Evolutionary conservation across 2,329 filamentous ascomycete genomes (phyloP), one percentile per base, ranked within the genome.

Genomic region (Cercospora zeina): DNA sequence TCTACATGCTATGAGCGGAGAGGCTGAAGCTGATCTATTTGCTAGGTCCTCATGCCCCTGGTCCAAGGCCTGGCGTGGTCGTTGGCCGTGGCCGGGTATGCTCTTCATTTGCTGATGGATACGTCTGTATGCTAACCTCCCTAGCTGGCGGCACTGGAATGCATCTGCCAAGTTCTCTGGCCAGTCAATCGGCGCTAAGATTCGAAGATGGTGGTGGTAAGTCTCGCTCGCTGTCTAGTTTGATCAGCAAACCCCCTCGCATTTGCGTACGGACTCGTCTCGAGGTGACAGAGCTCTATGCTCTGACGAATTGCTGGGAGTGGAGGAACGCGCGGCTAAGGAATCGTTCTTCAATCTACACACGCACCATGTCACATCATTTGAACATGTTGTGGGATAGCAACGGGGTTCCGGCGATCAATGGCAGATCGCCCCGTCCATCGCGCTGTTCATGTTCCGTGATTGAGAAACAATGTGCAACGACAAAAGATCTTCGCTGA

Each of bases 51-150:
- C 72, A 87, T 97, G 79, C 93, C 93, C 47, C 81, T 99, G 57
- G 81, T 89, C 4, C 95, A 97, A 78, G 95, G 95, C 51, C 82
- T 93, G 50, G 76, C 95, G n/a, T 97, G 93, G 84, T 95, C 93
- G 63, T 82, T 97, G 39, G 83, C 88, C 13, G 83, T 96, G 58
- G 86, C 86, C 50, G 60, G 65, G 68, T 95, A 63, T 34, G 49
- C 9, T 30, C 34, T 14, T 30, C 21, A 14, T 13, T 19, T n/a
- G 14, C 9, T 30, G 13, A n/a, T n/a, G 6, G 45, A n/a, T 19
- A 3, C 16, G n/a, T 19, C 36, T 16, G 19, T 14, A 21, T 58
- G 33, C 55, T 58, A 30, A 58, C 19, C 10, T 10, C 3, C 7
- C 37, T 39, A 67, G 93, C 60, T 97, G 93, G 93, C 87, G 91